A percentile compares a stretch with the other conserved stretches of the same genome.
Evolutionary conservation across 257 asterid genomes (phyloP).

Genomic region (Scutellaria minor): DNA sequence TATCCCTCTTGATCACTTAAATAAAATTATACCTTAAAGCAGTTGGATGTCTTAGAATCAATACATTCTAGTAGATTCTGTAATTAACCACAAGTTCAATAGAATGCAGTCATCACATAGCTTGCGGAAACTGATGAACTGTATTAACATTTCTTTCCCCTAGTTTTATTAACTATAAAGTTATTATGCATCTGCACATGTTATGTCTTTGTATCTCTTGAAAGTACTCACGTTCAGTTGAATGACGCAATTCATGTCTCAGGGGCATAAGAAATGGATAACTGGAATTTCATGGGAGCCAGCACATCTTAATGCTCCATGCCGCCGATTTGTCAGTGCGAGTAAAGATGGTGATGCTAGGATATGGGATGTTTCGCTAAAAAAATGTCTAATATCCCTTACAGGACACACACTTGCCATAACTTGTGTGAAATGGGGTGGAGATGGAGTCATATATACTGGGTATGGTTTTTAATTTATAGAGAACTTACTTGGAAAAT

Average conservation of each 20-base stretch:
- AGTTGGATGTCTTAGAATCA: background rate
- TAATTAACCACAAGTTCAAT: background rate
- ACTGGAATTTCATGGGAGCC: conserved; percentile 99
- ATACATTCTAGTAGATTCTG: background rate
- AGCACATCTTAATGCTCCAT: conserved; percentile 83
- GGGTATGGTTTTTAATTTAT: conserved; percentile 61
- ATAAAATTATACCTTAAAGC: background rate
- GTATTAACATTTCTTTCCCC: background rate
- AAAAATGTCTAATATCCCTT: conserved; percentile 72
- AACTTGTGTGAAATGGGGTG: conserved; percentile 99
- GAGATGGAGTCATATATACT: conserved; percentile 92
- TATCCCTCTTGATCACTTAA: background rate
- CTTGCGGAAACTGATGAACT: conserved; percentile 19
- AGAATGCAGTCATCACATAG: background rate
- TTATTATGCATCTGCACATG: conserved; percentile 8
- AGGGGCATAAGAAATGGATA: conserved; percentile 99
- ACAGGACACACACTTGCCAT: conserved; percentile 92
- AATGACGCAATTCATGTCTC: conserved; percentile 39
- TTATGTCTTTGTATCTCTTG: conserved; percentile 21
- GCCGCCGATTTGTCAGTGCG: conserved; percentile 91
- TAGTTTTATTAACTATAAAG: background rate
- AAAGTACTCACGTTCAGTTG: conserved; percentile 17
- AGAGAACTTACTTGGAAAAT: conserved; percentile 9
- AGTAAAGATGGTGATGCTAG: conserved; percentile 99
- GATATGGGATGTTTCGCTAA: conserved; percentile 85